Conservation (phyloP, 1,284 basidiomycete species). For the Tylopilus sp. region DNA sequence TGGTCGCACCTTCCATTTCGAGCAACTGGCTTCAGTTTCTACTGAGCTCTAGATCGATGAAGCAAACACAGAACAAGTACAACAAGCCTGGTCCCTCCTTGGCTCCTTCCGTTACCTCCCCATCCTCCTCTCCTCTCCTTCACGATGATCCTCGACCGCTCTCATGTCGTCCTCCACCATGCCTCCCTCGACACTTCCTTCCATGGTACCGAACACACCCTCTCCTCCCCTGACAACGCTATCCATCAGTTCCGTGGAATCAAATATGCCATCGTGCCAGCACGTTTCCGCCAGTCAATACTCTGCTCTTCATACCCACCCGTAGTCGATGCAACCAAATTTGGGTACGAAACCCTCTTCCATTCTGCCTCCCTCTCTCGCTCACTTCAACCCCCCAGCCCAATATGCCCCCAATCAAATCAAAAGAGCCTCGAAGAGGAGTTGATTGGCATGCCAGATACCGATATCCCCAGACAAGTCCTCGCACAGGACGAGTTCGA, state of each 20-base stretch:
- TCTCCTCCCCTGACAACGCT: conserved; percentile 51
- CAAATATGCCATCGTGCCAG: conserved; percentile 70
- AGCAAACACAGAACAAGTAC: conserved; percentile 19
- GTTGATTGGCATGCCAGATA: conserved; percentile 55
- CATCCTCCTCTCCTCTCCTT: background rate
- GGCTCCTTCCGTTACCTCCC: background rate
- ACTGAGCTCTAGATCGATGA: conserved; percentile 20
- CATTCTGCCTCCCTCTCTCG: background rate
- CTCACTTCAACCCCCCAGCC: conserved; percentile 39
- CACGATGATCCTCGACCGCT: conserved; percentile 29
- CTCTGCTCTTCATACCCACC: conserved; percentile 54
- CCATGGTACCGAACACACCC: conserved; percentile 54
- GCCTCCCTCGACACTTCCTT: conserved; percentile 57
- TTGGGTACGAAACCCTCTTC: conserved; percentile 47
- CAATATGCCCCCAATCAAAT: conserved; percentile 67
- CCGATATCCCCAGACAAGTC: conserved; percentile 50
- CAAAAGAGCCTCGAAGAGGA: conserved; percentile 51
- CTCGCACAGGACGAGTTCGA: conserved; percentile 68
- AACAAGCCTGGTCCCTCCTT: background rate
- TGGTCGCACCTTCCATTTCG: conserved; percentile 20
- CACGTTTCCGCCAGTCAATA: conserved; percentile 67
- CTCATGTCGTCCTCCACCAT: conserved; percentile 43
- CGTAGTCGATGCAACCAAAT: conserved; percentile 55
- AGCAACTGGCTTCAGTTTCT: conserved; percentile 24
- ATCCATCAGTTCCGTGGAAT: conserved; percentile 71